Evolutionary conservation across 352 stramenopile species (phyloP), one percentile per base, ranked within the genome.

Genomic region (Globisporangium cystogenes): DNA sequence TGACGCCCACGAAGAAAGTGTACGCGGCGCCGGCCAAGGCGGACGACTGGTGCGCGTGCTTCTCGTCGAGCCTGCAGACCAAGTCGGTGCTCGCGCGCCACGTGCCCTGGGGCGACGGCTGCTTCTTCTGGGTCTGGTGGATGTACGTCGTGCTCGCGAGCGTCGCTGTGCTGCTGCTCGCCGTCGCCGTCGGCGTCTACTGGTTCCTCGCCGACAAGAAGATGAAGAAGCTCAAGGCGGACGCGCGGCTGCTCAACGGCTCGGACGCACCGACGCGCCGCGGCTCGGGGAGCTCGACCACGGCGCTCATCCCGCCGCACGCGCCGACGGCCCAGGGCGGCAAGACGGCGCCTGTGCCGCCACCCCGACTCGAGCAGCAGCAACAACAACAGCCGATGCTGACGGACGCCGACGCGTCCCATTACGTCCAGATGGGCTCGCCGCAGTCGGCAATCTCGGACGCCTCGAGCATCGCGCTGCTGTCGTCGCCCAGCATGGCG

Each of bases 91-190:
- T 87, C 48, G 68, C 73, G 14, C 72, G 62, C n/a, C 76, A 78
- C 48, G 23, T 86, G 16, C 83, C 83, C 3, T 87, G 82, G 64
- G 74, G 74, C 1, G 62, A 42, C 16, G 68, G 70, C 3, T 94
- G 83, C 53, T 92, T 90, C 65, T 91, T 92, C 62, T 88, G 77
- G 81, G 64, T 77, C 15, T 94, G 83, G 83, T 94, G 83, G 83
- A 87, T 90, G 65, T 94, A 90, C 43, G 51, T 94, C 35, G 75
- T 94, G 29, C 27, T 91, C 36, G 78, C 70, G 8, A 81, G 74
- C 29, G 53, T 74, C 14, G 42, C 76, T 6, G 65, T 94, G 7
- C 62, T 91, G 37, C 59, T 88, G 10, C 58, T 82, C 21, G 88
- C 71, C 27, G 43, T 72, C 33, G 69, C 57, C 33, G 73, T 91